A percentile compares a stretch with the other conserved stretches of the same genome.
phyloP scores from a whole-genome alignment of 1,139 yeast species.

The Sugiyamaella paludigena region DNA sequence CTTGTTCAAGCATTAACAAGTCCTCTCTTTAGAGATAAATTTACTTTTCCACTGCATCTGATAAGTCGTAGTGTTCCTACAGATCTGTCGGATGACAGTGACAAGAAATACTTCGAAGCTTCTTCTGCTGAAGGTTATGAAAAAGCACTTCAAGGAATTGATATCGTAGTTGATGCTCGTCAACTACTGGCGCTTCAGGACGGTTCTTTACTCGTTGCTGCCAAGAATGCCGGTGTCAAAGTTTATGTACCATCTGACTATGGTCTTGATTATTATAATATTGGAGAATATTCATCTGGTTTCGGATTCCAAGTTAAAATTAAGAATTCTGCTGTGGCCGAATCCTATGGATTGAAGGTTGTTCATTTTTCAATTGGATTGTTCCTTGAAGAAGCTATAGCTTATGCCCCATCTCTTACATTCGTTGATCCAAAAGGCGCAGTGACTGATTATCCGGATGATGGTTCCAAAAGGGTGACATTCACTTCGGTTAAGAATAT shows the following conservation, averaged over 20 bases:
- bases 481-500: conserved; percentile 47
- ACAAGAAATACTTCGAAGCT: conserved; percentile 20
- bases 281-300: conserved; percentile 39
- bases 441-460: conserved; percentile 42
- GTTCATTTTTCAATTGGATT: conserved; percentile 48
- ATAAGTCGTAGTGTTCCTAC: conserved; percentile 38
- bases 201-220: conserved; percentile 35
- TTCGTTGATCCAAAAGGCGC: conserved; percentile 9
- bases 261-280: conserved; percentile 46
- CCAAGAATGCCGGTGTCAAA: conserved; percentile 46
- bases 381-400: conserved; percentile 40
- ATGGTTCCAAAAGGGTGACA: conserved; percentile 33
- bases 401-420: conserved; percentile 8
- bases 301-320: conserved; percentile 41
- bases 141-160: conserved; percentile 47
- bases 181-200: conserved; percentile 18
- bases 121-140: conserved; percentile 35
- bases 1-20: conserved; percentile 45
- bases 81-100: conserved; percentile 35
- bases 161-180: conserved; percentile 50
- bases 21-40: conserved; percentile 42
- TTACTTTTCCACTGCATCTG: conserved; percentile 48
- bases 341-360: conserved; percentile 47
- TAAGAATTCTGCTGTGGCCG: conserved; percentile 43
- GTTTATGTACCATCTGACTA: conserved; percentile 63